Evolutionary conservation across 2,329 filamentous ascomycete genomes (phyloP).

Genomic region (Corynespora cassiicola): DNA sequence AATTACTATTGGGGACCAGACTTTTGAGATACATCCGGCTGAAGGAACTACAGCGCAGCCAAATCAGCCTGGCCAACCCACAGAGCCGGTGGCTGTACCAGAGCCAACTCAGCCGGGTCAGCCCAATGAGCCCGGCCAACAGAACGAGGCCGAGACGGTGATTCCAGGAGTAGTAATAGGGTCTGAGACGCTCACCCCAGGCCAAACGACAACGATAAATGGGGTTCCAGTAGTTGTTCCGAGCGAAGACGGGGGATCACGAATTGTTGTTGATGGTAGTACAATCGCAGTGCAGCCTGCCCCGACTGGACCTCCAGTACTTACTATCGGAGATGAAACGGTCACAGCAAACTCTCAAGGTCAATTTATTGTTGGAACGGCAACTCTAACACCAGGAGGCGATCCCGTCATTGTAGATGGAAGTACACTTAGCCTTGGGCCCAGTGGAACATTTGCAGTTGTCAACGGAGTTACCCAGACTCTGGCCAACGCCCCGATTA

Average conservation of each 20-base stretch:
- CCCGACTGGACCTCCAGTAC: conserved; percentile 25
- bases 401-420: conserved; percentile 43
- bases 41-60: conserved; percentile 14
- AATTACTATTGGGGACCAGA: conserved; percentile 30
- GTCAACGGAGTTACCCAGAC: conserved; percentile 42
- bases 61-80: conserved; percentile 7
- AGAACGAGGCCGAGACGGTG: not conserved
- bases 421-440: conserved; percentile 41
- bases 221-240: conserved; percentile 38
- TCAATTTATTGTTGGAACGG: conserved; percentile 39
- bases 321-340: conserved; percentile 31
- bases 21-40: conserved; percentile 21
- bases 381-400: conserved; percentile 43
- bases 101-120: conserved; percentile 12
- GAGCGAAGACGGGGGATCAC: conserved; percentile 23
- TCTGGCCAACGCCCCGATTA: conserved; percentile 22
- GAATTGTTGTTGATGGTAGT: conserved; percentile 35
- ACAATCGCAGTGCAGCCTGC: conserved; percentile 25
- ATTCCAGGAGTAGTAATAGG: conserved; percentile 29
- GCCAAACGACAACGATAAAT: conserved; percentile 37
- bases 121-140: conserved; percentile 5
- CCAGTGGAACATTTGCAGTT: conserved; percentile 44
- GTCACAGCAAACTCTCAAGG: conserved; percentile 40
- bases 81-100: too few relatives aligned
- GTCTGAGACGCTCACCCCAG: conserved; percentile 32